Evolutionary conservation across 768 basidiomycete species (phyloP), one percentile per base, ranked within the genome.

Genomic region (Termitomyces sp.): DNA sequence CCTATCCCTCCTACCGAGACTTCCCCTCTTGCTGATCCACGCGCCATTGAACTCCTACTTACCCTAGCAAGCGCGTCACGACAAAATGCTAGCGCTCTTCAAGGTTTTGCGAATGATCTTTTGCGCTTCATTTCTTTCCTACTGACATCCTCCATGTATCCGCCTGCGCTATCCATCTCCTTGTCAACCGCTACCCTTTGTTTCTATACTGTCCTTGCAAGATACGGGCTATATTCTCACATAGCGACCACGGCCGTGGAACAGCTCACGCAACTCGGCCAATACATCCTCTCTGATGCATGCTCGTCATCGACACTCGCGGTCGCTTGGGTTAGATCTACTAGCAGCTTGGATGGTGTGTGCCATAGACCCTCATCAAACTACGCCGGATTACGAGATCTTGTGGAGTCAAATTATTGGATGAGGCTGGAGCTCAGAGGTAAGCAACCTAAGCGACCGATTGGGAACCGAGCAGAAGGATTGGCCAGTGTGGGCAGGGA

Each of bases 361-460:
- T 63, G 92, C 94, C 0, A 80, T 84, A n/a, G 90, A 98, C 65
- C 95, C 96, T 6, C 96, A 98, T 67, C 77, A 79, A 55, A 95
- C 93, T 7, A 88, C 85, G 3, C 93, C 93, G 0, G 78, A 77
- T 8, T 95, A 98, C 70, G 92, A 91, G 54, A 84, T 98, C 50
- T 72, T 89, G 9, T 98, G 96, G 95, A 91, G 87, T 56, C 92
- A 94, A 65, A 75, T 96, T 10, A 72, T 76, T n/a, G 85, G 82
- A 3, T 90, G 88, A 84, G 83, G 78, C 0, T 96, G 93, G 90
- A 77, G 74, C 18, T 76, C 77, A 0, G 84, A 88, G 32, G 63
- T 86, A 8, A 65, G 80, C n/a, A 73, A 72, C 48, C 58, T 80
- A 57, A 66, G 73, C 56, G 63, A 65, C 3, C 63, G 66, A 44